A percentile compares a stretch with the other conserved stretches of the same genome.
Evolutionary conservation across 1,284 basidiomycete genomes (phyloP).

Genomic region (Phenoliferia sp.): DNA sequence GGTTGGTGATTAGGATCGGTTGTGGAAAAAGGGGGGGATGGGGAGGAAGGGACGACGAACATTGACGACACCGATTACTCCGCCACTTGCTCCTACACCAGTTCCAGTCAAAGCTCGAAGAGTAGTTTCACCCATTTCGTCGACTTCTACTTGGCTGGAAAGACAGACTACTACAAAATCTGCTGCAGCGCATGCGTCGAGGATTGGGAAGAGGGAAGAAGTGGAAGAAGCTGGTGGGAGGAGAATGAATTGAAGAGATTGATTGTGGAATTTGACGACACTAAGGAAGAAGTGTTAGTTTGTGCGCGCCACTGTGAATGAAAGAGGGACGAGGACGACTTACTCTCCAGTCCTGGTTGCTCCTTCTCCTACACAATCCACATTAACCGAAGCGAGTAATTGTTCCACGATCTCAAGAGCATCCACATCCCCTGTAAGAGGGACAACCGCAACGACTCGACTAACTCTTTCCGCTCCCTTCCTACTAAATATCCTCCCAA

Average conservation of each 20-base stretch:
- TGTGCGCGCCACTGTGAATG: constrained; percentile 44
- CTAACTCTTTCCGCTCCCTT: constrained; percentile 46
- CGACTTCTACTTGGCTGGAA: constrained; percentile 75
- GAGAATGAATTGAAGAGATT: constrained; percentile 20
- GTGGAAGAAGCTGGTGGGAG: constrained; percentile 17
- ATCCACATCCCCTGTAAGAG: constrained; percentile 65
- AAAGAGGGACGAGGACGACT: constrained; percentile 1
- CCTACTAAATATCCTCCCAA: constrained; percentile 45
- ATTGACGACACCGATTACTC: constrained; percentile 60
- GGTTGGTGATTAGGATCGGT: too few species aligned
- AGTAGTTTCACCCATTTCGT: constrained; percentile 79
- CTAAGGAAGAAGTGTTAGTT: constrained; percentile 40
- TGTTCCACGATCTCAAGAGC: constrained; percentile 52
- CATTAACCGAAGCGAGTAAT: constrained; percentile 63
- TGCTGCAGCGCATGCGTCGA: constrained; percentile 82
- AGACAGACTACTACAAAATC: constrained; percentile 87
- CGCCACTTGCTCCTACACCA: constrained; percentile 60
- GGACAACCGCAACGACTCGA: constrained; percentile 52
- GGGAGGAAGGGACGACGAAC: constrained; percentile 45
- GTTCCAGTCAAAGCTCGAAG: constrained; percentile 65
- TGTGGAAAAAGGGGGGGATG: too few species aligned
- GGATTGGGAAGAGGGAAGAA: constrained; percentile 59
- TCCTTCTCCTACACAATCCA: constrained; percentile 53
- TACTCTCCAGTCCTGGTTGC: constrained; percentile 16
- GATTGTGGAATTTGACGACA: constrained; percentile 30